A percentile compares a stretch with the other conserved stretches of the same genome.
These are phyloP conservation scores for Globisporangium radiosum DNA, from an alignment of 352 stramenopile genomes.

Conservation along the genomic window DNA sequence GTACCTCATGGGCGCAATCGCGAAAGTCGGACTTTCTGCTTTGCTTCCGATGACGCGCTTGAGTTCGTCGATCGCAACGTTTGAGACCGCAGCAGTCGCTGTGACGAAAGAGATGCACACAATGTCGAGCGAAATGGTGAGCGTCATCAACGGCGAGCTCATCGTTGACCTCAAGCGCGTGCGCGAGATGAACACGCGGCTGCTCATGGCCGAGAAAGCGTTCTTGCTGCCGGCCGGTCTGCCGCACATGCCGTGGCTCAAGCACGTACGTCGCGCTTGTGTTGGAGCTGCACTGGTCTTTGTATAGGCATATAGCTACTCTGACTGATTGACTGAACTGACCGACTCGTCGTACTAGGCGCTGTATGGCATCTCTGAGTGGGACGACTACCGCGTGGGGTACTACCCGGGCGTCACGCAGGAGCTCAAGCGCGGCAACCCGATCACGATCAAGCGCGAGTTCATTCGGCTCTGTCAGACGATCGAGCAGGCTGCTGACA, in stretches of 20 bases:
- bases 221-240: conserved; percentile 67
- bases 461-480: conserved; percentile 71
- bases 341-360: conserved; percentile 20
- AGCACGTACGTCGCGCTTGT: conserved; percentile 49
- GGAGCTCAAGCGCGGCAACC: conserved; percentile 57
- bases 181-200: conserved; percentile 77
- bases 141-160: conserved; percentile 50
- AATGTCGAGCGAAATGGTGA: conserved; percentile 55
- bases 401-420: conserved; percentile 72
- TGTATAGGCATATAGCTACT: background rate
- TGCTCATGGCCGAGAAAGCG: conserved; percentile 76
- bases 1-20: conserved; percentile 43
- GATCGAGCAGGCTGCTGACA: conserved; percentile 73
- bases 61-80: conserved; percentile 46
- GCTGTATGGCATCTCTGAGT: conserved; percentile 79
- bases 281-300: background rate
- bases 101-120: conserved; percentile 48
- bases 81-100: conserved; percentile 51
- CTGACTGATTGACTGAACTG: no score
- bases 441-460: conserved; percentile 71
- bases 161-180: conserved; percentile 72
- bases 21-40: conserved; percentile 20
- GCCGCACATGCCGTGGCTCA: conserved; percentile 72
- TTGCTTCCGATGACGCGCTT: conserved; percentile 41
- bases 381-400: conserved; percentile 74